Conservation (phyloP, 2,329 filamentous ascomycete species). For the Penicillium sp. region DNA sequence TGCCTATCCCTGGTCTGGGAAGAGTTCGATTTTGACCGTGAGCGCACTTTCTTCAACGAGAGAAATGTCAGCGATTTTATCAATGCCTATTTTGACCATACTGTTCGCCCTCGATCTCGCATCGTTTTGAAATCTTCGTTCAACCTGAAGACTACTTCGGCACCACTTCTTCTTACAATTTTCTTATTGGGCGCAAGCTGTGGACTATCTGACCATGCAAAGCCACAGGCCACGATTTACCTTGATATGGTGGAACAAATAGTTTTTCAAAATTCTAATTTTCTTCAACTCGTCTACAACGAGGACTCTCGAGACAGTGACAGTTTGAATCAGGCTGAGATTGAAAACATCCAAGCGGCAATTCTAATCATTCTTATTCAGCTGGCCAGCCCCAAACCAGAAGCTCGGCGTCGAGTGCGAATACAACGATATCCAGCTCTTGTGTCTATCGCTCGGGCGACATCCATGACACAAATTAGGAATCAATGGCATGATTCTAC, state of each 20-base stretch:
- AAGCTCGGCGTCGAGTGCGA: conserved; percentile 9
- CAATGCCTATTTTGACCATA: conserved; percentile 15
- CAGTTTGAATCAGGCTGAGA: background rate
- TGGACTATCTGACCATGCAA: background rate
- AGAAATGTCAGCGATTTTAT: conserved; percentile 6
- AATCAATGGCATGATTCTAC: conserved; percentile 10
- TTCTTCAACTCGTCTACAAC: conserved; percentile 1
- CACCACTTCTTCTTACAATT: conserved; percentile 3
- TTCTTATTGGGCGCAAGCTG: conserved; percentile 9
- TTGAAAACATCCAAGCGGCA: conserved; percentile 11
- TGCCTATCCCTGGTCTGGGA: background rate
- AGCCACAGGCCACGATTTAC: conserved; percentile 1
- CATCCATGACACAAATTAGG: conserved; percentile 3
- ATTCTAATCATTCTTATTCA: conserved; percentile 13
- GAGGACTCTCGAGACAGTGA: background rate
- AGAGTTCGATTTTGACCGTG: background rate
- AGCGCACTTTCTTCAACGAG: conserved; percentile 6
- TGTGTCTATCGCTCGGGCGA: conserved; percentile 13
- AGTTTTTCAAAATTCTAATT: conserved; percentile 6
- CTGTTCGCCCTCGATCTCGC: conserved; percentile 16
- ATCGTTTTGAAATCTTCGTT: conserved; percentile 14
- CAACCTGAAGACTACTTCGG: conserved; percentile 2
- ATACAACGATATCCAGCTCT: conserved; percentile 15
- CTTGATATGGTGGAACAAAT: conserved; percentile 3
- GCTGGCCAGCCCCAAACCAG: conserved; percentile 8